Base-by-base conservation (phyloP, 2,329 filamentous ascomycete species). In the Massarina eburnea region DNA sequence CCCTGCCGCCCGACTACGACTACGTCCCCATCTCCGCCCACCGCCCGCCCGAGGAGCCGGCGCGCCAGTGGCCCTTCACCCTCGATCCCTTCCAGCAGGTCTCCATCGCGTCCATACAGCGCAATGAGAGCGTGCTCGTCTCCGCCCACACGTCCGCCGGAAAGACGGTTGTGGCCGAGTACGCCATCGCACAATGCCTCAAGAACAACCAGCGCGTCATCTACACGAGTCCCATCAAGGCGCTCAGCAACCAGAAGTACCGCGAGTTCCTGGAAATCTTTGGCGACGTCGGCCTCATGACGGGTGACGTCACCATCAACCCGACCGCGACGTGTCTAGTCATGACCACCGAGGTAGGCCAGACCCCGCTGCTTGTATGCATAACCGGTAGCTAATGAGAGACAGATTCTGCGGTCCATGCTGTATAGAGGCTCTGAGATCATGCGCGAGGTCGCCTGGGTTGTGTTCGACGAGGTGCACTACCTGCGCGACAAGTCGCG, bases 191-290 rank as follows among this genome's bases (percentile, higher is more conserved):
- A 14, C 94, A 99, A 64, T 95, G 94, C 71, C 78, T 99, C 70
- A 95, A 94, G 79, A 89, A 91, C 70, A 97, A 97, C 73, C 94
- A 99, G 76, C 83, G 94, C 67, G 92, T 99, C 62, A 99, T 99
- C 70, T 99, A 99, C 74, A 99, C 94, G 8, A 96, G 91, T 80
- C 94, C 94, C 1, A 99, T 99, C 79, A 99, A 99, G 75, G 94
- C 94, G 9, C 77, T 99, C 61, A 97, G 91, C 73, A 99, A 99
- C 73, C 94, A 99, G 67, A 99, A 99, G 70, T 99, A 95, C 71
- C 82, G 94, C 76, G 94, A 99, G 67, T 99, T 99, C 71, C 85
- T 88, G 58, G 89, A 88, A 33, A 89, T 96, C 48, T 99, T 99
- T 74, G 92, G 91, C 48, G 94, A 99, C 67, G 92, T 96, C 41